phyloP scores from a whole-genome alignment of 345 rosid species.

The Pugionium dolabratum region DNA sequence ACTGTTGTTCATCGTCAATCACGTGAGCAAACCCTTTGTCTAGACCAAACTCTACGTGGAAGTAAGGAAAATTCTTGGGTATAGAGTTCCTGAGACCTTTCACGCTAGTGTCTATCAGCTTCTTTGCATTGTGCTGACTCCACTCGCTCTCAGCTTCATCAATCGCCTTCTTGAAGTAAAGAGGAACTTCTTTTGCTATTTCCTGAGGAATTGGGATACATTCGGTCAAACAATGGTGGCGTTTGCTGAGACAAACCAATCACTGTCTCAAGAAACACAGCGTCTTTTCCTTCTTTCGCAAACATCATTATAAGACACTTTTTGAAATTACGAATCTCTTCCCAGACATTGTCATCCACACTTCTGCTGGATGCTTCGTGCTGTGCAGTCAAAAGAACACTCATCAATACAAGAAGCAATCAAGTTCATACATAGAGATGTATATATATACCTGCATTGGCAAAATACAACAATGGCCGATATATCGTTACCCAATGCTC shows the following conservation, averaged over 20 bases:
- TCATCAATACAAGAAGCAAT: conserved; percentile 3
- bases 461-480: conserved; percentile 87
- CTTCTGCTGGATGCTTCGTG: conserved; percentile 78
- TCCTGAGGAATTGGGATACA: conserved; percentile 78
- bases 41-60: conserved; percentile 88
- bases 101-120: conserved; percentile 80
- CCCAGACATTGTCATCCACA: conserved; percentile 78
- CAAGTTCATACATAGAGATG: background rate
- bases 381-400: conserved; percentile 40
- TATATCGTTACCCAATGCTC: too few relatives aligned
- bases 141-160: conserved; percentile 98
- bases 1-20: conserved; percentile 83
- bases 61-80: conserved; percentile 90
- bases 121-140: conserved; percentile 98
- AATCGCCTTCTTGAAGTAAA: conserved; percentile 91
- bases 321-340: conserved; percentile 86
- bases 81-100: conserved; percentile 85
- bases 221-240: conserved; percentile 79
- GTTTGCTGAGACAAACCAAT: conserved; percentile 76
- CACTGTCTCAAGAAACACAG: conserved; percentile 89
- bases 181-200: conserved; percentile 75
- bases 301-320: conserved; percentile 94
- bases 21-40: conserved; percentile 86
- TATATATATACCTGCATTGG: conserved; percentile 64
- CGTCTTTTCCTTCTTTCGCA: conserved; percentile 78